Conservation (phyloP, 306 rosid species). For the Bauhinia variegata region DNA sequence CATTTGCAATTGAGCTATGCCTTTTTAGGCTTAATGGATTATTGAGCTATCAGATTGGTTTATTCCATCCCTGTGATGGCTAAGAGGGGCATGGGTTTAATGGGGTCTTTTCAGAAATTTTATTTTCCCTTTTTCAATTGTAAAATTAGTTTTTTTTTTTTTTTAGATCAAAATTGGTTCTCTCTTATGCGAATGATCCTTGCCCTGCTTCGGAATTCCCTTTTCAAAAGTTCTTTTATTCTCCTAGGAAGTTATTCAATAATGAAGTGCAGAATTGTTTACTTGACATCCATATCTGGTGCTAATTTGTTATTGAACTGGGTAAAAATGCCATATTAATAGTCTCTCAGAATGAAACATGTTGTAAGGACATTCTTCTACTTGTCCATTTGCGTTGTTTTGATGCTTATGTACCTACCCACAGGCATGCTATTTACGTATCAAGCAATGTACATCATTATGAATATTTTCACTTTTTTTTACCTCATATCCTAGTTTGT, state of each 20-base stretch:
- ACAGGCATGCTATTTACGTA: background rate
- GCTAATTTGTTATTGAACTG: background rate
- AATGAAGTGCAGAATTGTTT: background rate
- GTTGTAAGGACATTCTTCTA: too few species aligned
- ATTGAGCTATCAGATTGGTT: background rate
- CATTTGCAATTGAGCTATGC: background rate
- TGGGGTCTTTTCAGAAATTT: too few species aligned
- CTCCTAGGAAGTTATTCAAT: background rate
- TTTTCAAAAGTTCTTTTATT: background rate
- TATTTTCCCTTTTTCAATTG: too few species aligned
- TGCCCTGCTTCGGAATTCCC: slow-evolving; percentile 19
- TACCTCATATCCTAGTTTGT: background rate
- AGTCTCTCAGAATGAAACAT: background rate
- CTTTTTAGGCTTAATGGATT: background rate
- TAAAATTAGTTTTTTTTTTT: too few species aligned
- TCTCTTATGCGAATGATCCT: too few species aligned
- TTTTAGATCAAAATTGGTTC: too few species aligned
- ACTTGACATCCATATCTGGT: background rate
- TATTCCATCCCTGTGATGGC: slow-evolving; percentile 10
- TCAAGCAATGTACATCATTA: background rate
- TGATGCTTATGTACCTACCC: background rate
- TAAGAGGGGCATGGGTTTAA: too few species aligned
- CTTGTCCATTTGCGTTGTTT: too few species aligned
- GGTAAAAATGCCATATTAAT: background rate
- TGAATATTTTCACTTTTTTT: background rate